Conservation (phyloP, 169 alveolate genomes). For the Blepharisma undulans region DNA sequence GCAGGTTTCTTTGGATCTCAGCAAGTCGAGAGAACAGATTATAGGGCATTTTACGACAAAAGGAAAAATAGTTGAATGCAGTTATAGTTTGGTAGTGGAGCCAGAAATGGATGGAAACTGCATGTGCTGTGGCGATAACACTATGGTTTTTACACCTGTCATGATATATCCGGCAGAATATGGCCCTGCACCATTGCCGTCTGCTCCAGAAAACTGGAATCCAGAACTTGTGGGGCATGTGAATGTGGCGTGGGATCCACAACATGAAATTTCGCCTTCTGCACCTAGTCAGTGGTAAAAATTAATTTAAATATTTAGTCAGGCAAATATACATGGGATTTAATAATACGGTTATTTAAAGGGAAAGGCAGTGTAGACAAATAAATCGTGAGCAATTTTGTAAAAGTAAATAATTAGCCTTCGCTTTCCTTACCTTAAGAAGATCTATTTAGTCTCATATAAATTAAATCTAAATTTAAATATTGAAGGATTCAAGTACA, state of each 20-base stretch:
- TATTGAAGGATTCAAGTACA: too few species aligned
- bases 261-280: background rate
- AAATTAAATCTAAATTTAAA: too few species aligned
- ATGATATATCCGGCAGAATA: background rate
- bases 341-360: too few species aligned
- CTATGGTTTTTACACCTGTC: background rate
- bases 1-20: background rate
- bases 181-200: background rate
- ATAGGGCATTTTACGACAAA: background rate
- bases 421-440: too few species aligned
- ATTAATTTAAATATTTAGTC: too few species aligned
- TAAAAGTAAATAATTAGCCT: too few species aligned
- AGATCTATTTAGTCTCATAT: too few species aligned
- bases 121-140: slow-evolving; percentile 21
- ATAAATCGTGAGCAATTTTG: too few species aligned
- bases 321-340: too few species aligned
- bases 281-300: background rate
- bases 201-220: background rate
- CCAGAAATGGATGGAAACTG: slow-evolving; percentile 36
- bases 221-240: background rate
- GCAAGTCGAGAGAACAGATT: background rate
- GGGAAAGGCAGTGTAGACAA: too few species aligned
- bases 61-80: slow-evolving; percentile 19
- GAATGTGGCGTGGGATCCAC: background rate
- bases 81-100: background rate